Conservation (phyloP, 2,329 filamentous ascomycete species). For the Alternaria dauci region DNA sequence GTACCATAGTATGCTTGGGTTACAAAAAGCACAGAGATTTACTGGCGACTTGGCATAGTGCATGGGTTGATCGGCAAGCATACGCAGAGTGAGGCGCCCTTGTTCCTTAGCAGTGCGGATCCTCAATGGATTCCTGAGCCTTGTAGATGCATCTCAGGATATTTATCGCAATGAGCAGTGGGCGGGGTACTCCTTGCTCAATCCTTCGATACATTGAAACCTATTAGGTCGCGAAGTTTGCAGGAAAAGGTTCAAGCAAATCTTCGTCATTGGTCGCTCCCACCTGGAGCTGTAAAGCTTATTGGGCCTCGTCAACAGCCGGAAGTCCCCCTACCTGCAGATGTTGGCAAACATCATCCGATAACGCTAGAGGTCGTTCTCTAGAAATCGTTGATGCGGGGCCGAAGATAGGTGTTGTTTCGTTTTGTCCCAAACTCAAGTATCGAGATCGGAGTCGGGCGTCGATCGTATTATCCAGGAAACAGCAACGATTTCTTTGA, state of each 20-base stretch:
- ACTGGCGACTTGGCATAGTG: background rate
- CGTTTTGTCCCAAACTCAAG: background rate
- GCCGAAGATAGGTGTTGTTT: background rate
- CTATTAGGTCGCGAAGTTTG: background rate
- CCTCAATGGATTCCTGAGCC: background rate
- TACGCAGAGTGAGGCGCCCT: background rate
- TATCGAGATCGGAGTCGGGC: background rate
- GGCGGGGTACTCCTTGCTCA: background rate
- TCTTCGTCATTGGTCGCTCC: background rate
- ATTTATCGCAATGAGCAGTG: background rate
- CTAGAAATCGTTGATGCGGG: background rate
- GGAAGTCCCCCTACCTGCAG: background rate
- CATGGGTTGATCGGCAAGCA: background rate
- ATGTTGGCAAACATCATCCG: background rate
- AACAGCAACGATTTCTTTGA: background rate
- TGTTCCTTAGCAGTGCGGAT: background rate
- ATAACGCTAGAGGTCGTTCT: background rate
- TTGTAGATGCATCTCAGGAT: background rate
- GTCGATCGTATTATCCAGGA: background rate
- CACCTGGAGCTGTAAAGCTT: background rate
- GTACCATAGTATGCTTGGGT: background rate
- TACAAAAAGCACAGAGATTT: background rate
- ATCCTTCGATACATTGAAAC: background rate
- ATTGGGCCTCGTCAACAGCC: background rate
- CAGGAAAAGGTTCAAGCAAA: background rate